Evolutionary conservation across 2,329 filamentous ascomycete species (phyloP), one percentile per base, ranked within the genome.

Genomic region (Fusarium sp.): DNA sequence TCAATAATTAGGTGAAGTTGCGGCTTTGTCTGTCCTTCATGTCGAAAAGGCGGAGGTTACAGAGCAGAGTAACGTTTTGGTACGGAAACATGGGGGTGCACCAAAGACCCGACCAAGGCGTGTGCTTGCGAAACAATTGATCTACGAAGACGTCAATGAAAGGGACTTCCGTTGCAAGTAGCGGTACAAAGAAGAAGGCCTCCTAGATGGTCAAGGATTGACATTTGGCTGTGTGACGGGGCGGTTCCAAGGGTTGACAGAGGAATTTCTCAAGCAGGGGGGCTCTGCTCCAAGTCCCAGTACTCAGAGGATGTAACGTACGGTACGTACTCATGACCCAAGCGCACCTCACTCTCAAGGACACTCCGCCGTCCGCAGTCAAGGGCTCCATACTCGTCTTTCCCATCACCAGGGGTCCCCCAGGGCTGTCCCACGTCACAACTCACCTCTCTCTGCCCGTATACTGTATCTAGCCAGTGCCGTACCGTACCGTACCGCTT

Each of bases 321-420:
- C 11, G 26, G 46, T 66, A 67, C 54, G 54, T 61, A 54, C 10
- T n/a, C 4, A 15, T 6, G 13, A 63, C 52, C 52, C 61, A 50
- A 35, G 48, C 26, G 42, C 26, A 52, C 23, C 30, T 35, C 46
- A 33, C 46, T 50, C 46, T 49, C 48, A 58, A 50, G 46, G 46
- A 65, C 52, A 55, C 64, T 62, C 44, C 63, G 27, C 48, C 48
- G 37, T 61, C 69, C 53, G 64, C 56, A 66, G 64, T 61, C 37
- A 44, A 69, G 65, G 53, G 59, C 54, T 33, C 67, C 59, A 68
- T 52, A 46, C 23, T 53, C 38, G 52, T 32, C 20, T 50, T 59
- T 69, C 33, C 32, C 64, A 60, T 52, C 44, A 55, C 45, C 69
- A 72, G 69, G 69, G 69, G 69, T 70, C 69, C 63, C 44, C 45